Percentiles rank a stretch among this genome's conserved stretches.
Evolutionary conservation across 495 filamentous ascomycete species (phyloP).

Genomic region (Penicillium dipodomyicola): DNA sequence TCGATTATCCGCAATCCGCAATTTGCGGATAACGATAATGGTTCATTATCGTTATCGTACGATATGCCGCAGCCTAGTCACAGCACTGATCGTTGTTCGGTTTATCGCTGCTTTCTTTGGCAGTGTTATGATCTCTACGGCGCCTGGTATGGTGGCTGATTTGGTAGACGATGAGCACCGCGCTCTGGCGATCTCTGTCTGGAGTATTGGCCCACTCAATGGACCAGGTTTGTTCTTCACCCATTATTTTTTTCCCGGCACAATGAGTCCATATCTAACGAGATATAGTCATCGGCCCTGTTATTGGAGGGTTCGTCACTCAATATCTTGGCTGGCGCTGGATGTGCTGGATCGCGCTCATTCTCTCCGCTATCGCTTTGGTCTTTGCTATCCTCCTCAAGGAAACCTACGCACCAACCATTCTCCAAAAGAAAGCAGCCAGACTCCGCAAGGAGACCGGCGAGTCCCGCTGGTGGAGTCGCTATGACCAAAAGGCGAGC

Average conservation of each 20-base stretch:
- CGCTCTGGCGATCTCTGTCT: conserved; percentile 70
- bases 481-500: conserved; percentile 64
- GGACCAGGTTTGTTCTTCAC: conserved; percentile 51
- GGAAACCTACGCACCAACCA: conserved; percentile 76
- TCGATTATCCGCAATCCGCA: no score
- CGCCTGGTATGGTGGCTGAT: conserved; percentile 80
- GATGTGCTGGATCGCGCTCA: conserved; percentile 78
- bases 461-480: conserved; percentile 73
- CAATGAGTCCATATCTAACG: neutral
- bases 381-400: conserved; percentile 52
- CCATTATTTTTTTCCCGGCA: neutral
- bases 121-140: conserved; percentile 74
- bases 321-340: conserved; percentile 80
- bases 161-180: conserved; percentile 68
- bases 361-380: conserved; percentile 58
- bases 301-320: conserved; percentile 72
- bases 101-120: conserved; percentile 79
- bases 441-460: conserved; percentile 67
- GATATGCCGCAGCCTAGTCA: no score
- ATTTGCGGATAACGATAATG: no score
- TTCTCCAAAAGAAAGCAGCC: conserved; percentile 68
- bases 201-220: conserved; percentile 76
- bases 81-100: conserved; percentile 65
- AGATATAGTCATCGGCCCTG: conserved; percentile 42
- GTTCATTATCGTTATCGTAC: no score